Percentiles rank a stretch among this genome's conserved stretches.
These are phyloP conservation scores for Synura sp. DNA, from an alignment of 352 stramenopile species.

Conservation along the genomic window DNA sequence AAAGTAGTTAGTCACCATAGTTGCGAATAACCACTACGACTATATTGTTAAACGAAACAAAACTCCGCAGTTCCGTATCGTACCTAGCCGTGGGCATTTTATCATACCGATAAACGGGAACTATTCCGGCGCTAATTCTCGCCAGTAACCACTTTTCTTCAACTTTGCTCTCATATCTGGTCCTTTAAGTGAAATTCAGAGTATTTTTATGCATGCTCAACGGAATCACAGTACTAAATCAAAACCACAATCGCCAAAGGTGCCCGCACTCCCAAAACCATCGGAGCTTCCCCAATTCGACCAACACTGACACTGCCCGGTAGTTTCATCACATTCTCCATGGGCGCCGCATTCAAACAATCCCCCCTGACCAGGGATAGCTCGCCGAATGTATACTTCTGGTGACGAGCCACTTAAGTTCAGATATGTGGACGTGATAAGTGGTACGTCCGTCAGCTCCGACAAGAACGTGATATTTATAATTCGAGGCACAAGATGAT, in stretches of 20 bases:
- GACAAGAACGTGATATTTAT: not conserved
- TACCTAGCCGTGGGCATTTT: too few relatives aligned
- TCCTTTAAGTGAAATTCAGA: too few relatives aligned
- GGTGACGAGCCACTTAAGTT: not conserved
- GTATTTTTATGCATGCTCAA: too few relatives aligned
- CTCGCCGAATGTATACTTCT: not conserved
- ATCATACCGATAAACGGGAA: too few relatives aligned
- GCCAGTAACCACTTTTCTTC: too few relatives aligned
- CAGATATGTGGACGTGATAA: not conserved
- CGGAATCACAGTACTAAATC: conserved; percentile 48
- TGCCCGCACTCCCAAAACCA: conserved; percentile 60
- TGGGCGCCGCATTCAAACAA: conserved; percentile 61
- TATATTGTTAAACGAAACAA: too few relatives aligned
- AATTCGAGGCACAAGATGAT: not conserved
- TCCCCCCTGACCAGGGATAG: conserved; percentile 38
- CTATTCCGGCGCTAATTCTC: too few relatives aligned
- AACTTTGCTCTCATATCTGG: too few relatives aligned
- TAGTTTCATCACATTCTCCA: conserved; percentile 64
- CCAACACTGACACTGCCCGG: conserved; percentile 63
- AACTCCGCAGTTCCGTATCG: too few relatives aligned
- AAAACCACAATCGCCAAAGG: conserved; percentile 67
- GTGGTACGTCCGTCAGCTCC: not conserved
- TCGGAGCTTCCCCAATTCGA: conserved; percentile 57
- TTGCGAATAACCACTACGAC: too few relatives aligned
- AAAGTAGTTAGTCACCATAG: too few relatives aligned